These are phyloP conservation scores for Sporothrix brunneoviolacea DNA, from an alignment of 2,329 filamentous ascomycete species.

Conservation along the genomic window DNA sequence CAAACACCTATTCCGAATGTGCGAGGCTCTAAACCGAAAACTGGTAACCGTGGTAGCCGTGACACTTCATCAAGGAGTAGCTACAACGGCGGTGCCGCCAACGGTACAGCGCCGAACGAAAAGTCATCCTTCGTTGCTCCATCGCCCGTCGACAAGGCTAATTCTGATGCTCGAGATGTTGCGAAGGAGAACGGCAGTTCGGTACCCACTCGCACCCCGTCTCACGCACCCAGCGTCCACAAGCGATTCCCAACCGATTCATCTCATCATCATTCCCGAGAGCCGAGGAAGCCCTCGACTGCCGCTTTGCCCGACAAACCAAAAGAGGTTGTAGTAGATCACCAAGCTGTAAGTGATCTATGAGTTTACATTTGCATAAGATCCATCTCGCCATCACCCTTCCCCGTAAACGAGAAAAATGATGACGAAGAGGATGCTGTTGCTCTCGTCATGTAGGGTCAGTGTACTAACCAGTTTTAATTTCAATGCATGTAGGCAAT, in stretches of 20 bases:
- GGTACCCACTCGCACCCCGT: slow-evolving; percentile 28
- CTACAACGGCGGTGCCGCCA: slow-evolving; percentile 10
- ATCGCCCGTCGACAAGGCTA: slow-evolving; percentile 30
- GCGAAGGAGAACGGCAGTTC: slow-evolving; percentile 29
- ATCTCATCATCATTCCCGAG: slow-evolving; percentile 29
- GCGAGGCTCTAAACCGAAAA: slow-evolving; percentile 44
- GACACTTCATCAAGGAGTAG: slow-evolving; percentile 27
- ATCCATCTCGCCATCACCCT: no score
- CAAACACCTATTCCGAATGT: slow-evolving; percentile 65
- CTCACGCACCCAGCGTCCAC: slow-evolving; percentile 28
- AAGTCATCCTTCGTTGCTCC: slow-evolving; percentile 12
- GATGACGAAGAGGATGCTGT: no score
- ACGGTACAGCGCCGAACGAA: slow-evolving; percentile 22
- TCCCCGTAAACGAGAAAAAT: no score
- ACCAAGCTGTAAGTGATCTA: slow-evolving; percentile 33
- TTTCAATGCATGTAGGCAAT: not conserved
- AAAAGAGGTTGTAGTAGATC: slow-evolving; percentile 32
- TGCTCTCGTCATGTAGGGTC: no score
- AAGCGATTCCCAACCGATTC: slow-evolving; percentile 42
- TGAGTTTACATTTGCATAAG: no score
- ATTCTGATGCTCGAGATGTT: slow-evolving; percentile 26
- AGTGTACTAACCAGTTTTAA: not conserved
- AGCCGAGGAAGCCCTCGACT: slow-evolving; percentile 39
- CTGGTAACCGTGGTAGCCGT: slow-evolving; percentile 40
- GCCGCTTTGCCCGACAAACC: slow-evolving; percentile 31